phyloP scores from a whole-genome alignment of 164 flowering plant species.

The Magnolia changhungtana region DNA sequence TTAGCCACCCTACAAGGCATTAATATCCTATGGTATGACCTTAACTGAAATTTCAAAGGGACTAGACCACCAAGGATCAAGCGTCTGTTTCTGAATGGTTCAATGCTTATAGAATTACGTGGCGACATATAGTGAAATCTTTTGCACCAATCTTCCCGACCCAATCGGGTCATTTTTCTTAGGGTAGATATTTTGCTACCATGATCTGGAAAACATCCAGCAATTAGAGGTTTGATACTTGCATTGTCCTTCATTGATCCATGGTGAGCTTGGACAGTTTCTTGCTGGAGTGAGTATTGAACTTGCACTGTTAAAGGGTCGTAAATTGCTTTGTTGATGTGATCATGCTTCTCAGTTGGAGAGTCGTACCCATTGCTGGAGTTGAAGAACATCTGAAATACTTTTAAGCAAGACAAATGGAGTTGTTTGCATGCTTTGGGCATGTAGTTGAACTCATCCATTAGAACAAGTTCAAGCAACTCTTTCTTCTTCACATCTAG shows the following conservation, averaged over 20 bases:
- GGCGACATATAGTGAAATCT: background rate
- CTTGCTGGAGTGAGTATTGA: background rate
- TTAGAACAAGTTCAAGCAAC: constrained; percentile 31
- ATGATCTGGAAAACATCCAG: background rate
- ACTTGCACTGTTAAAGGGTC: constrained; percentile 14
- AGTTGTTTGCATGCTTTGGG: constrained; percentile 20
- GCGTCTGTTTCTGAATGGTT: background rate
- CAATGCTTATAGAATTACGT: background rate
- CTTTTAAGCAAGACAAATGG: constrained; percentile 32
- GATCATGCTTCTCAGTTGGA: constrained; percentile 20
- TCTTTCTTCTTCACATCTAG: constrained; percentile 27
- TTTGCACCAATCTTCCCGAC: background rate
- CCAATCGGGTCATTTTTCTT: background rate
- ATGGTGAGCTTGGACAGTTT: background rate
- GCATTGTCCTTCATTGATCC: background rate
- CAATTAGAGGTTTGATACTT: background rate
- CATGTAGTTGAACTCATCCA: constrained; percentile 16
- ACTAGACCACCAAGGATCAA: background rate
- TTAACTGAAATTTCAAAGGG: background rate
- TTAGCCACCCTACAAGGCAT: background rate
- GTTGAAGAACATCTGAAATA: constrained; percentile 47
- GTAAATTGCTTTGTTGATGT: constrained; percentile 40
- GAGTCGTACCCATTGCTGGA: constrained; percentile 35
- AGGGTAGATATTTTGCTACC: background rate
- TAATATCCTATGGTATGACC: background rate